Percentiles rank a stretch among this genome's conserved stretches.
Conservation (phyloP, 2,329 filamentous ascomycete genomes). For the Chaetomium olivaceum region DNA sequence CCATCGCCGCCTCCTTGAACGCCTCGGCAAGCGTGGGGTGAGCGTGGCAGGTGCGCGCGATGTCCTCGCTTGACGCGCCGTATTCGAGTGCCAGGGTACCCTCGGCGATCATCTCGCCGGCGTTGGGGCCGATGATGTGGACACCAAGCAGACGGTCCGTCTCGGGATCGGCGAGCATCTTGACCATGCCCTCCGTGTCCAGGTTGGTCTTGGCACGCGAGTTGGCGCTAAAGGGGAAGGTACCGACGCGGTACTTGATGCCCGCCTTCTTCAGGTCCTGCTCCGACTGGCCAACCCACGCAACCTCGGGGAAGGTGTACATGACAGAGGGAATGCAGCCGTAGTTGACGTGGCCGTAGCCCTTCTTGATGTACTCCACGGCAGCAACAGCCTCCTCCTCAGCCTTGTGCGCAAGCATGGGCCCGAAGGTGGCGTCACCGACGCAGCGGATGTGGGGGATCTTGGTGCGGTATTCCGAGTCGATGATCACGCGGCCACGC, state of each 20-base stretch:
- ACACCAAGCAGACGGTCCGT: constrained; percentile 93
- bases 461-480: constrained; percentile 98
- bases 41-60: constrained; percentile 91
- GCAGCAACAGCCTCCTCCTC: constrained; percentile 96
- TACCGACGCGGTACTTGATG: constrained; percentile 88
- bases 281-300: constrained; percentile 98
- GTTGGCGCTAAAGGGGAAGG: constrained; percentile 97
- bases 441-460: constrained; percentile 95
- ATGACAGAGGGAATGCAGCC: constrained; percentile 96
- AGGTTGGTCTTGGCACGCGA: constrained; percentile 98
- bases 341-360: constrained; percentile 98
- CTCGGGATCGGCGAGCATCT: constrained; percentile 94
- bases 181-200: constrained; percentile 92
- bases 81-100: constrained; percentile 94
- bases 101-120: constrained; percentile 99
- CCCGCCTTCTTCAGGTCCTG: constrained; percentile 88
- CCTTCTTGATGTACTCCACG: constrained; percentile 97
- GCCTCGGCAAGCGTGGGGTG: constrained; percentile 95
- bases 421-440: constrained; percentile 93
- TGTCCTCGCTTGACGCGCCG: constrained; percentile 91
- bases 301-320: constrained; percentile 98
- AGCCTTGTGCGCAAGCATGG: constrained; percentile 99
- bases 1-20: constrained; percentile 99
- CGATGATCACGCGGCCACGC: constrained; percentile 90
- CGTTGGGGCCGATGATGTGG: constrained; percentile 94